Evolutionary conservation across 805 yeast genomes (phyloP), one percentile per base, ranked within the genome.

Genomic region (Barnettozyma vustinii): DNA sequence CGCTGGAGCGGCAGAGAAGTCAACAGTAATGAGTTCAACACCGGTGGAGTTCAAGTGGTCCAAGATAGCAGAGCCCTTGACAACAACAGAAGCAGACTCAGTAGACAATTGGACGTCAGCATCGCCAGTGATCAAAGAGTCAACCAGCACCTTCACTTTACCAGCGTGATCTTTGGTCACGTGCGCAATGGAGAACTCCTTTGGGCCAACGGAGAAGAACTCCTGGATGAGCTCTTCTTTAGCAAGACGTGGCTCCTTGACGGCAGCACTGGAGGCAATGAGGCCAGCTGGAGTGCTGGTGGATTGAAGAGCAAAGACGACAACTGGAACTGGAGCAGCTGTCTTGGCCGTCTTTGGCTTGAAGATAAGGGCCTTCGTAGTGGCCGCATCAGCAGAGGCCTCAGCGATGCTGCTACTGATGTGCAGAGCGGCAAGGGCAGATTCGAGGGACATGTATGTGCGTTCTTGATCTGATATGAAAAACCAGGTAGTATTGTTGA

Each of bases 291-390:
- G 87, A 32, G 96, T 87, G 42, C 74, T 72, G 5, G 96, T 86
- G 2, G 81, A 59, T 32, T 78, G 78, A 51, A 84, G 74, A 8
- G 96, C 96, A 60, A 89, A 76, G 30, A 88, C 87, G 46, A 89
- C 78, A 27, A 89, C 76, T 39, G 97, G 96, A 37, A 85, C 81
- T 25, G 94, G 86, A 18, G 78, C 67, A 45, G 87, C 88, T 43
- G 88, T 70, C 63, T 89, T 89, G 35, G 96, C 83, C 43, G 96
- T 87, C 71, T 89, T 89, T 59, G 96, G 96, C 71, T 89, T 89
- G 79, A 89, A 89, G 25, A 89, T 90, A 53, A 89, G 72, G 5
- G 91, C 77, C 68, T 89, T 89, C 53, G 87, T 77, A 26, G 81
- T 71, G 25, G 71, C 53, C 2, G 84, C 74, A 36, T 74, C 71